Base-by-base conservation (phyloP, 768 basidiomycete species). In the Mycena alexandri region DNA sequence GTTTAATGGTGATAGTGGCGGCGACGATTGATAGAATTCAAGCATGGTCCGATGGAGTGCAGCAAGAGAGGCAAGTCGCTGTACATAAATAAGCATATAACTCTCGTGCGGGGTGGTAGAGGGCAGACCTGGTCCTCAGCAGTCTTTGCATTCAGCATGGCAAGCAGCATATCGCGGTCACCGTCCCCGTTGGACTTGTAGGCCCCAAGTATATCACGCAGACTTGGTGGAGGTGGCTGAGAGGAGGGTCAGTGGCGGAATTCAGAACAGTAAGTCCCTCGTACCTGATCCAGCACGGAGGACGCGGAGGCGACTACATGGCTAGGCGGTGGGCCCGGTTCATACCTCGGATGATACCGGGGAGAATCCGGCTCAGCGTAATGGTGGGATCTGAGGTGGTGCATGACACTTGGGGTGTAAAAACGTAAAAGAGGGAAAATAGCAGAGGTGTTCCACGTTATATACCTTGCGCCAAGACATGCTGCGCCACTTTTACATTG, bases 131-230 rank as follows among this genome's bases (percentile, higher is more conserved):
- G 93, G 76, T 98, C 96, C 77, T 98, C 96, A 14, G 96, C 91
- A 51, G 90, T 87, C 83, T 98, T 98, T 75, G 95, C 95, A 67
- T 92, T 94, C 55, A 98, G 84, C 86, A 98, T 93, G 71, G 94
- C 88, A 41, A 97, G 85, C 22, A 98, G 84, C 89, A 96, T 92
- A 58, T 96, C 94, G 24, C 95, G 86, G 83, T 98, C 96, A 47
- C 94, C 95, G 67, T 96, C 93, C 67, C 96, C 96, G 74, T 90
- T 93, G 43, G 89, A 80, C 63, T 87, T 85, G 82, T 96, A 98
- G 10, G 95, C 95, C 43, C 87, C 85, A 25, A 98, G 88, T 47
- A 98, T 95, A 72, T 96, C 94, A 53, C 92, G 87, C 48, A 98
- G 84, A 67, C 82, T 89, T 0, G 96, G 94, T 1, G 95, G 93